phyloP scores from a whole-genome alignment of 306 rosid species.

The Fagus crenata region DNA sequence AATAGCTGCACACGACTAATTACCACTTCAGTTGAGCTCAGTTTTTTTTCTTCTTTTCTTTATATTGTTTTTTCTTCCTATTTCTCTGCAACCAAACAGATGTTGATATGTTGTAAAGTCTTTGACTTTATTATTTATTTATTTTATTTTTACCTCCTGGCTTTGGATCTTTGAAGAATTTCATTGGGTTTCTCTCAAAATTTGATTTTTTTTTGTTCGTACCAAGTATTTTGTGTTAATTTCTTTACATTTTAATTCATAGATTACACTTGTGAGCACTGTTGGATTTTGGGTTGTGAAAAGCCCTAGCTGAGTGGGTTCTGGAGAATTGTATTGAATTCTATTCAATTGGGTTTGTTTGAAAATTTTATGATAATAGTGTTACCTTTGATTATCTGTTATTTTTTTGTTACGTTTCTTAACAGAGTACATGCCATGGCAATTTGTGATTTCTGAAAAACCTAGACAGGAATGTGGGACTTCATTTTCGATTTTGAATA shows the following conservation, averaged over 20 bases:
- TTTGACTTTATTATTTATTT: background rate
- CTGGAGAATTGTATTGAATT: background rate
- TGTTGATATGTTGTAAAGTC: background rate
- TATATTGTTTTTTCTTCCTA: background rate
- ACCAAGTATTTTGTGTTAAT: background rate
- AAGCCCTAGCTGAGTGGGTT: background rate
- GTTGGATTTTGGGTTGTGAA: slow-evolving; percentile 1
- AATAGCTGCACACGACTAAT: background rate
- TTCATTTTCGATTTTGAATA: slow-evolving; percentile 39
- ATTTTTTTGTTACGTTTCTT: slow-evolving; percentile 12
- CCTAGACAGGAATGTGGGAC: slow-evolving; percentile 31
- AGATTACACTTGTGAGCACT: background rate
- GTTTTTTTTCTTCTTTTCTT: background rate
- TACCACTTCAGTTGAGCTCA: background rate
- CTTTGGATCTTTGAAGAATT: slow-evolving; percentile 7
- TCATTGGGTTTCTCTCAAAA: background rate
- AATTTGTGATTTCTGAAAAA: slow-evolving; percentile 17
- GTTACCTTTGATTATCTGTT: background rate
- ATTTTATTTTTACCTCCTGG: background rate
- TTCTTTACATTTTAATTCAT: background rate
- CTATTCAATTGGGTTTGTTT: background rate
- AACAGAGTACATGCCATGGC: slow-evolving; percentile 18
- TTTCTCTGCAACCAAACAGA: background rate
- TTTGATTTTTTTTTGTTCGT: background rate
- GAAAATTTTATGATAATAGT: background rate